Conservation (phyloP, 495 filamentous ascomycete species). For the Physcia stellaris region DNA sequence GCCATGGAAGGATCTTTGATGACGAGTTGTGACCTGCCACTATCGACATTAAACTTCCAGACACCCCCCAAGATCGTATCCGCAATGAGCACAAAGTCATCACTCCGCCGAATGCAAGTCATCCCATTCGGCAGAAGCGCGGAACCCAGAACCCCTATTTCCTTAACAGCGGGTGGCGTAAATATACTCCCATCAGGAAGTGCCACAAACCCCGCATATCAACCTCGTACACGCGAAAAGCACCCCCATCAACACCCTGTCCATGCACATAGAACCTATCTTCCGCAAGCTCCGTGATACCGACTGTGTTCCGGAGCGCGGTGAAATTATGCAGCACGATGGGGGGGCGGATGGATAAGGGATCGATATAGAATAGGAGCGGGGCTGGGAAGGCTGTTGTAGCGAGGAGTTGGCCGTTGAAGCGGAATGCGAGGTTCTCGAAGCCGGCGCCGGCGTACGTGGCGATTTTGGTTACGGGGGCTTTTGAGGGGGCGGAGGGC, state of each 20-base stretch:
- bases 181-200: not conserved
- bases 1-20: not conserved
- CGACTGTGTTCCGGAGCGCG: not conserved
- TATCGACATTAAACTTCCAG: not conserved
- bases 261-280: not conserved
- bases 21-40: not conserved
- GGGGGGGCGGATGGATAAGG: not conserved
- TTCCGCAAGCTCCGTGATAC: not conserved
- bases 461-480: not conserved
- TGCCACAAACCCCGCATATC: not conserved
- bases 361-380: not conserved
- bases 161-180: not conserved
- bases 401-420: constrained; percentile 15
- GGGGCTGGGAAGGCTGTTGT: constrained; percentile 2
- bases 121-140: not conserved
- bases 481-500: not conserved
- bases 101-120: not conserved
- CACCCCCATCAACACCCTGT: not conserved
- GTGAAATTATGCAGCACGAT: constrained; percentile 1
- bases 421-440: constrained; percentile 19
- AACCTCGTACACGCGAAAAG: not conserved
- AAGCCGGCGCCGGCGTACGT: constrained; percentile 10
- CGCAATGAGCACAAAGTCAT: not conserved
- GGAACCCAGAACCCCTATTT: not conserved
- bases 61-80: not conserved